These are phyloP conservation scores for Pythium biforme DNA, from an alignment of 352 stramenopile genomes.

Conservation along the genomic window DNA sequence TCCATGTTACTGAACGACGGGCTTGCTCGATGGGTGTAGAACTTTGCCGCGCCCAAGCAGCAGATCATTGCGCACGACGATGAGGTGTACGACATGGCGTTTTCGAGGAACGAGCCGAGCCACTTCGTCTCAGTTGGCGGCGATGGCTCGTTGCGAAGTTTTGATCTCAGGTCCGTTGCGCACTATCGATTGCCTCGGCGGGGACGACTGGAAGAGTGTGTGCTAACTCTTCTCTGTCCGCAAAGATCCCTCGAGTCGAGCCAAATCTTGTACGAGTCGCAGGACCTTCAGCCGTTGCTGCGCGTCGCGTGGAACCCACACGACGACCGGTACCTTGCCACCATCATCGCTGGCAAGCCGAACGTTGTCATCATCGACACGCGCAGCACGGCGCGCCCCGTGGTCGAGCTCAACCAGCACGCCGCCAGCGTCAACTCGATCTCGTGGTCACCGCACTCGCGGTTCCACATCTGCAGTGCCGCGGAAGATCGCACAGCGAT, in stretches of 20 bases:
- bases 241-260: constrained; percentile 84
- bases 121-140: constrained; percentile 97
- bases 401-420: constrained; percentile 93
- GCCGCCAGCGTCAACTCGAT: constrained; percentile 93
- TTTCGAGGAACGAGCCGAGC: constrained; percentile 88
- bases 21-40: constrained; percentile 36
- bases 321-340: constrained; percentile 96
- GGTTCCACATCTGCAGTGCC: constrained; percentile 94
- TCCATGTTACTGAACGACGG: background rate
- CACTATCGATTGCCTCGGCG: background rate
- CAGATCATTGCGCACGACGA: constrained; percentile 99
- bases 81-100: constrained; percentile 98
- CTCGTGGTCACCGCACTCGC: constrained; percentile 94
- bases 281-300: constrained; percentile 87
- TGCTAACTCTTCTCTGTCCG: background rate
- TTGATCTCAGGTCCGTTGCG: constrained; percentile 92
- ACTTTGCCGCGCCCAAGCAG: constrained; percentile 70
- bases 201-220: no score
- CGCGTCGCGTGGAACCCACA: constrained; percentile 97
- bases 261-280: constrained; percentile 97
- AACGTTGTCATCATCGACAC: constrained; percentile 96
- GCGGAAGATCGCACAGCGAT: constrained; percentile 95
- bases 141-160: constrained; percentile 96
- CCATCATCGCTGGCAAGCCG: constrained; percentile 90
- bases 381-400: constrained; percentile 86